Conservation (phyloP, 2,329 filamentous ascomycete species). For the Cercospora citrullina region DNA sequence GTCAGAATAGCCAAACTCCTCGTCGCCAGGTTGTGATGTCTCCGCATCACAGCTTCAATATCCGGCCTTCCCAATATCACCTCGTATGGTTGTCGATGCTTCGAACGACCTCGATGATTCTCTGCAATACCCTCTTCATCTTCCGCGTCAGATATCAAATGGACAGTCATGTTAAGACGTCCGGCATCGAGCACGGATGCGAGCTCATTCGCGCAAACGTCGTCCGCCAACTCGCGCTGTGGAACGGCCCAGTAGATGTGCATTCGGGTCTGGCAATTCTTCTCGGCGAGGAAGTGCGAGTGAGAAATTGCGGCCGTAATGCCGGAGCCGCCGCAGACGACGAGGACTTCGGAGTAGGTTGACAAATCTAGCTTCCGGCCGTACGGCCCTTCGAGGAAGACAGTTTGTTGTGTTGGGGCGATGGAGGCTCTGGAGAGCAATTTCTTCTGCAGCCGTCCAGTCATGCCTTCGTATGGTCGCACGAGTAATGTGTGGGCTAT, state of each 20-base stretch:
- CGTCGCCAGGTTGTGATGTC: conserved; percentile 17
- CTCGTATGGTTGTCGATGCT: conserved; percentile 8
- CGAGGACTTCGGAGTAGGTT: conserved; percentile 43
- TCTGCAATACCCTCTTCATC: conserved; percentile 3
- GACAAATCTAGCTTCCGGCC: conserved; percentile 46
- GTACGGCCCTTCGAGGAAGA: conserved; percentile 55
- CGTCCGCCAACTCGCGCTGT: conserved; percentile 20
- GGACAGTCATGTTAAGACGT: conserved; percentile 26
- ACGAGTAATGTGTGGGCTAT: conserved; percentile 50
- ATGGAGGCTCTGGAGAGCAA: conserved; percentile 34
- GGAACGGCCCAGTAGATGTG: conserved; percentile 28
- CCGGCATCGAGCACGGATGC: conserved; percentile 14
- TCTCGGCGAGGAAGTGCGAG: conserved; percentile 19
- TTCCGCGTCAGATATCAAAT: conserved; percentile 23
- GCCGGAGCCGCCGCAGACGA: conserved; percentile 53
- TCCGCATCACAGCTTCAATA: conserved; percentile 22
- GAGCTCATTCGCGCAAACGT: conserved; percentile 25
- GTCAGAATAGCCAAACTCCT: conserved; percentile 25
- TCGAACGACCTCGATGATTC: neutral
- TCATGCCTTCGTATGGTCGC: conserved; percentile 55
- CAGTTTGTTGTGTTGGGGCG: conserved; percentile 30
- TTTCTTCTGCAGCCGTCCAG: conserved; percentile 46
- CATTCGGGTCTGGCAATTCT: conserved; percentile 11
- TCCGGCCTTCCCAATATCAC: conserved; percentile 26
- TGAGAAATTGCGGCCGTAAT: conserved; percentile 47